Evolutionary conservation across 2,329 filamentous ascomycete species (phyloP).

Genomic region (Dactylellina leptospora): DNA sequence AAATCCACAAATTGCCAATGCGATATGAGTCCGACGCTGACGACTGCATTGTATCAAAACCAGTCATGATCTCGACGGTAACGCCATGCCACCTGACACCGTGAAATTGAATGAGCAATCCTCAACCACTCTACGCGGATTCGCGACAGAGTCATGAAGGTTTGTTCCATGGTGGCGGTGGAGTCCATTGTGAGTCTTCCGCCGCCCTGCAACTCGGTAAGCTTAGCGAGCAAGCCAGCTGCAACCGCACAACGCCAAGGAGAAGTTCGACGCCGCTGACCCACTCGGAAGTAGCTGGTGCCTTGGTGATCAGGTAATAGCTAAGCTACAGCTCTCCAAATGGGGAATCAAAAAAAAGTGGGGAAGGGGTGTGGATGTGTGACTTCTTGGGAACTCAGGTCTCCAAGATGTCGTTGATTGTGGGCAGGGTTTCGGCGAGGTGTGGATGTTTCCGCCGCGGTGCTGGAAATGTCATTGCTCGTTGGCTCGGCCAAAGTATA

Average conservation of each 20-base stretch:
- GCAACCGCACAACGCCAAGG: not conserved
- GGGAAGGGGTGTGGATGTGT: conserved; percentile 9
- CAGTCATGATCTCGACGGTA: no score
- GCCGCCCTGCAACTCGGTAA: conserved; percentile 19
- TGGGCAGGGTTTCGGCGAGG: conserved; percentile 15
- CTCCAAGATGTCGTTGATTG: conserved; percentile 31
- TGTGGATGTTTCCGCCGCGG: conserved; percentile 15
- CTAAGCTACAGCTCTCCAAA: conserved; percentile 10
- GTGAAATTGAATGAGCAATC: conserved; percentile 5
- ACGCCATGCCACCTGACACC: conserved; percentile 40
- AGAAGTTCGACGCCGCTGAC: conserved; percentile 6
- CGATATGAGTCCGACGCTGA: no score
- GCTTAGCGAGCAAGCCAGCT: conserved; percentile 29
- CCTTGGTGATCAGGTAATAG: conserved; percentile 7
- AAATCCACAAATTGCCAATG: no score
- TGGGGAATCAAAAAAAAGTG: conserved; percentile 13
- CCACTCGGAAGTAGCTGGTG: conserved; percentile 7
- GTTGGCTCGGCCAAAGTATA: conserved; percentile 41
- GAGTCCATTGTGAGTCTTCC: conserved; percentile 34
- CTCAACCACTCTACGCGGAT: not conserved
- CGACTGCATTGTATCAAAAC: no score
- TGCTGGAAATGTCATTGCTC: conserved; percentile 1
- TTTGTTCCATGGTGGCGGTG: not conserved
- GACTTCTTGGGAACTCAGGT: no score
- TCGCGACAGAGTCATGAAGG: conserved; percentile 7